A percentile compares a stretch with the other conserved stretches of the same genome.
Evolutionary conservation across 306 rosid genomes (phyloP).

Genomic region (Gleditsia sinensis): DNA sequence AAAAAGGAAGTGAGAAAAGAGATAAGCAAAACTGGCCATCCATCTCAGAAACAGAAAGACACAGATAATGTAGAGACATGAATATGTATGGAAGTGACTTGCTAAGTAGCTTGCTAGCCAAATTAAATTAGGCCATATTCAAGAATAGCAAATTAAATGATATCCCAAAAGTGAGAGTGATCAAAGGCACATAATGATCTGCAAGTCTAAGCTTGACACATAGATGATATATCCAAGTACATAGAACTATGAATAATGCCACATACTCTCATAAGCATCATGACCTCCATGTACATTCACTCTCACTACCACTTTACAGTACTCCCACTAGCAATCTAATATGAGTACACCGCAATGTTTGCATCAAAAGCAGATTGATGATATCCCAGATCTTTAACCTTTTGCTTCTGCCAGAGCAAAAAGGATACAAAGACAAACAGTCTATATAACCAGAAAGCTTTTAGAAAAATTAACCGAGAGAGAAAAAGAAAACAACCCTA

Average conservation of each 20-base stretch:
- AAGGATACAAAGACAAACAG: conserved; percentile 53
- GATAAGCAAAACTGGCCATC: conserved; percentile 20
- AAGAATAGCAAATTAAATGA: conserved; percentile 17
- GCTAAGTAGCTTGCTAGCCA: conserved; percentile 5
- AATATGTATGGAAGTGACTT: conserved; percentile 34
- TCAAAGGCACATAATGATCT: conserved; percentile 24
- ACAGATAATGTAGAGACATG: conserved; percentile 23
- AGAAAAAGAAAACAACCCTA: conserved; percentile 35
- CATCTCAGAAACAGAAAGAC: conserved; percentile 26
- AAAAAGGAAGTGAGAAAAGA: conserved; percentile 40
- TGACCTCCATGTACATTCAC: conserved; percentile 35
- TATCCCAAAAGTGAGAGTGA: conserved; percentile 8
- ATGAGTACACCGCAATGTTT: conserved; percentile 46
- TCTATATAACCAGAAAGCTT: conserved; percentile 33
- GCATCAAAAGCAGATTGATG: conserved; percentile 50
- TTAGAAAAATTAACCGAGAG: conserved; percentile 22
- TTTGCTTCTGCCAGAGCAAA: conserved; percentile 50
- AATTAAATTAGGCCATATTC: conserved; percentile 25
- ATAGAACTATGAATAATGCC: conserved; percentile 6
- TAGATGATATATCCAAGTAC: conserved; percentile 6
- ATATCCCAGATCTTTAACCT: conserved; percentile 49
- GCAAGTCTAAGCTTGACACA: conserved; percentile 34
- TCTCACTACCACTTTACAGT: conserved; percentile 45
- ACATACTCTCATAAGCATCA: conserved; percentile 17
- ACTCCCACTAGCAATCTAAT: conserved; percentile 47